These are phyloP conservation scores for Aurantiochytrium sp. DNA, from an alignment of 108 stramenopile species.

Conservation along the genomic window DNA sequence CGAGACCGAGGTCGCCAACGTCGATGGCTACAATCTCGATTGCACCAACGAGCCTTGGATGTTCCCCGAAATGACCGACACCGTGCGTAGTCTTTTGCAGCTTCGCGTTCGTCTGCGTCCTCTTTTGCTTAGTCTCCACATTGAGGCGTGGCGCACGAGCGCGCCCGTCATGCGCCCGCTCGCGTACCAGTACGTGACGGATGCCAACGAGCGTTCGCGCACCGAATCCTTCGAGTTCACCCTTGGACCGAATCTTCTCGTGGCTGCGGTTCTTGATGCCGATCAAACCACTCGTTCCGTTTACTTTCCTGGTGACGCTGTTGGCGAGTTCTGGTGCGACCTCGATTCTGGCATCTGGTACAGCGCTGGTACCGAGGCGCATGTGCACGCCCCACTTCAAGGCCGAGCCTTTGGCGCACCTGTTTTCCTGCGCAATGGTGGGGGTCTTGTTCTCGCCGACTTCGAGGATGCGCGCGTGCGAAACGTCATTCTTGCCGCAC, in stretches of 20 bases:
- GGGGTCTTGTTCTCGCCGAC: neutral
- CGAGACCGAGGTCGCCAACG: neutral
- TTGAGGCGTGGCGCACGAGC: neutral
- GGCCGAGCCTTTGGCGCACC: neutral
- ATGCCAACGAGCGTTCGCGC: neutral
- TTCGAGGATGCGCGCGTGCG: neutral
- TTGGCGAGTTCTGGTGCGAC: neutral
- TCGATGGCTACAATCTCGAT: neutral
- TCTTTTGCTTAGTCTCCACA: neutral
- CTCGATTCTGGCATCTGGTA: neutral
- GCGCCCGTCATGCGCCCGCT: slow-evolving; percentile 16
- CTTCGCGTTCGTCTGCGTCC: neutral
- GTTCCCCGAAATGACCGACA: neutral
- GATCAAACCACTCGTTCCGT: neutral
- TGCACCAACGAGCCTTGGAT: slow-evolving; percentile 16
- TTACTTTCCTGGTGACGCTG: neutral
- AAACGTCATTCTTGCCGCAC: neutral
- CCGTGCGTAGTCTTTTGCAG: neutral
- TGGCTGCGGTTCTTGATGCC: neutral
- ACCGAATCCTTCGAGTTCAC: slow-evolving; percentile 1
- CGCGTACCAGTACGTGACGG: neutral
- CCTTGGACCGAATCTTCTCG: neutral
- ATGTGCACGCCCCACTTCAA: neutral
- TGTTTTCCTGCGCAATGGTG: neutral
- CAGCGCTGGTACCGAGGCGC: neutral